These are phyloP conservation scores for Leptodontidium sp. DNA, from an alignment of 2,329 filamentous ascomycete genomes.

Conservation along the genomic window DNA sequence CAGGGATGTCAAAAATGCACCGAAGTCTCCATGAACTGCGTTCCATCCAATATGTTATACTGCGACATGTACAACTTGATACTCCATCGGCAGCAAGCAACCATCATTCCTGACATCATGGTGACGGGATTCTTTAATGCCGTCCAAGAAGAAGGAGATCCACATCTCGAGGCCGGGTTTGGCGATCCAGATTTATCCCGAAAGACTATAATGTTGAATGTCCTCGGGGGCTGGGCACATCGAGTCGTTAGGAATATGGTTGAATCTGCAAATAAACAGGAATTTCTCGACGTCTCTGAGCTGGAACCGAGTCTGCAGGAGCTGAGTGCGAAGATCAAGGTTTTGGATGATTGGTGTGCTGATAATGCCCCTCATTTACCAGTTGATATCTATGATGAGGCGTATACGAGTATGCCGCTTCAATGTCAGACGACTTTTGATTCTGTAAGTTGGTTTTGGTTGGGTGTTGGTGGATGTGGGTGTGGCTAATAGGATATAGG, in stretches of 20 bases:
- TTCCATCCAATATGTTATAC: slow-evolving; percentile 7
- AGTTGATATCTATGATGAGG: slow-evolving; percentile 14
- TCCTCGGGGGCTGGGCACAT: slow-evolving; percentile 10
- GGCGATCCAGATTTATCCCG: slow-evolving; percentile 5
- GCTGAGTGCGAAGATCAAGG: slow-evolving; percentile 6
- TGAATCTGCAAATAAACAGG: slow-evolving; percentile 2
- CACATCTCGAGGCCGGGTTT: slow-evolving; percentile 5
- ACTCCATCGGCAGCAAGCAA: slow-evolving; percentile 6
- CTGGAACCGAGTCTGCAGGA: slow-evolving; percentile 10
- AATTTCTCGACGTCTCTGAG: background rate
- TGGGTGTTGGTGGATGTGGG: background rate
- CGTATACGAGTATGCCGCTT: slow-evolving; percentile 12
- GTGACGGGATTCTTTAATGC: slow-evolving; percentile 2
- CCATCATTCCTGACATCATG: slow-evolving; percentile 14
- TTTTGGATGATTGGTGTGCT: slow-evolving; percentile 10
- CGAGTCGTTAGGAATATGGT: slow-evolving; percentile 11
- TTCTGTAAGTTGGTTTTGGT: background rate
- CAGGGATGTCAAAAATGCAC: slow-evolving; percentile 15
- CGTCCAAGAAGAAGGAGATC: background rate
- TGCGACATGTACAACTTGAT: slow-evolving; percentile 20
- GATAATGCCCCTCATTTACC: slow-evolving; percentile 1
- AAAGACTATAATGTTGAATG: slow-evolving; percentile 8
- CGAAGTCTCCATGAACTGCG: slow-evolving; percentile 9
- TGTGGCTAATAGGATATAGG: background rate
- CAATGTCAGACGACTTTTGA: slow-evolving; percentile 20